Evolutionary conservation across 2,329 filamentous ascomycete genomes (phyloP).

Genomic region (Alternaria brassicae): DNA sequence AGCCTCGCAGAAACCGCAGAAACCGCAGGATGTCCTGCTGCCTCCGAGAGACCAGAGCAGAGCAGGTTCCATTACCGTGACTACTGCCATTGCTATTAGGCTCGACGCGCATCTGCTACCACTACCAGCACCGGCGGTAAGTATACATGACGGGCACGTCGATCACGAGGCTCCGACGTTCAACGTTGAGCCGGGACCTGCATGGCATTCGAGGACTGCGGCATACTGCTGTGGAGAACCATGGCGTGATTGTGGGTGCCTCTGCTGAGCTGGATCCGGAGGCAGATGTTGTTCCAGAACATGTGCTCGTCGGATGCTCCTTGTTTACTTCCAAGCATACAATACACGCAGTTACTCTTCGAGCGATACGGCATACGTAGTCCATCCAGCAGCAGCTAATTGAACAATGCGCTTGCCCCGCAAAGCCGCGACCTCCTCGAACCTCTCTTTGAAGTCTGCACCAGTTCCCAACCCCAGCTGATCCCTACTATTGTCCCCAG

Average conservation of each 20-base stretch:
- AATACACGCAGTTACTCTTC: background rate
- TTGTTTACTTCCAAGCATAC: background rate
- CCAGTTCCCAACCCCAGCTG: constrained; percentile 31
- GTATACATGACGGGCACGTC: constrained; percentile 18
- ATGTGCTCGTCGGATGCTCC: no score
- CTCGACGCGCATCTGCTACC: background rate
- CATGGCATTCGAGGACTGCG: background rate
- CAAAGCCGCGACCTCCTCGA: constrained; percentile 30
- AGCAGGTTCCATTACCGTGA: constrained; percentile 25
- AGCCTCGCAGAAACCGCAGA: background rate
- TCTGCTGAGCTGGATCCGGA: background rate
- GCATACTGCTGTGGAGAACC: background rate
- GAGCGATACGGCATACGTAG: constrained; percentile 29
- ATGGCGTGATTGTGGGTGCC: background rate
- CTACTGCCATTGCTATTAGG: constrained; percentile 29
- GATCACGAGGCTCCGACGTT: constrained; percentile 24
- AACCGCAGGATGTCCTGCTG: no score
- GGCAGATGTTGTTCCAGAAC: background rate
- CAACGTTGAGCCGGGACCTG: constrained; percentile 21
- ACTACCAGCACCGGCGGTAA: background rate
- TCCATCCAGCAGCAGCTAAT: constrained; percentile 36
- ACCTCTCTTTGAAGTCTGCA: constrained; percentile 24
- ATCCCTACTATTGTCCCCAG: constrained; percentile 32
- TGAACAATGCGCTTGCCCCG: constrained; percentile 27
- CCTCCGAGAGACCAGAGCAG: background rate